Conservation (phyloP, 1,284 basidiomycete species). For the Phylloboletellus chloephorus region DNA sequence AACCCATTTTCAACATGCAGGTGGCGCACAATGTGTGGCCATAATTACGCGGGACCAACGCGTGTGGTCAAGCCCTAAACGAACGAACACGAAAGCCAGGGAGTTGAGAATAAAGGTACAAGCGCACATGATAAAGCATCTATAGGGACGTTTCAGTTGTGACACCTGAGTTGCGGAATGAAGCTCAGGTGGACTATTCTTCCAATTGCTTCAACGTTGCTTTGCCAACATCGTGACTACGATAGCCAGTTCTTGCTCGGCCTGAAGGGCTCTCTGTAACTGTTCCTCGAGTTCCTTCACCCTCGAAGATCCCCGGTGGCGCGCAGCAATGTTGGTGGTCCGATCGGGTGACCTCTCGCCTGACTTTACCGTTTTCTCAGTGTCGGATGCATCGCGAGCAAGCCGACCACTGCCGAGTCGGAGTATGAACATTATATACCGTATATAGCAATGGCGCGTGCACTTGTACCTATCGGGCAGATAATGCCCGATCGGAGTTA, state of each 20-base stretch:
- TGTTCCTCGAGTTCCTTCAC: conserved; percentile 34
- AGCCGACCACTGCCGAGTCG: too few relatives aligned
- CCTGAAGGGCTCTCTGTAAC: conserved; percentile 32
- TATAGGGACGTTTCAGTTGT: conserved; percentile 19
- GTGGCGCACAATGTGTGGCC: conserved; percentile 63
- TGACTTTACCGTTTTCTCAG: too few relatives aligned
- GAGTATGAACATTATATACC: too few relatives aligned
- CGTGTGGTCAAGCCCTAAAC: conserved; percentile 51
- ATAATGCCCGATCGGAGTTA: too few relatives aligned
- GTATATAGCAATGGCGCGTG: too few relatives aligned
- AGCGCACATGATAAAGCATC: conserved; percentile 40
- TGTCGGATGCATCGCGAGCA: too few relatives aligned
- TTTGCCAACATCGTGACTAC: conserved; percentile 32
- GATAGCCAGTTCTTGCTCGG: conserved; percentile 37
- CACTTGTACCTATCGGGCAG: too few relatives aligned
- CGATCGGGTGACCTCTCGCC: not conserved
- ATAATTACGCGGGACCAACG: conserved; percentile 49
- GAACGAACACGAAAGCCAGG: conserved; percentile 27
- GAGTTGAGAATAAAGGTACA: conserved; percentile 1
- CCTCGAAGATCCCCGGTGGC: conserved; percentile 3
- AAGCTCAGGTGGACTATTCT: conserved; percentile 43
- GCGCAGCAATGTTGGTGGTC: not conserved
- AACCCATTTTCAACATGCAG: conserved; percentile 61
- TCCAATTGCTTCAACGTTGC: conserved; percentile 46
- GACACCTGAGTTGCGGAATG: conserved; percentile 3